phyloP scores from a whole-genome alignment of 192 early-diverging fungal species.

The Geosiphon pyriformis region DNA sequence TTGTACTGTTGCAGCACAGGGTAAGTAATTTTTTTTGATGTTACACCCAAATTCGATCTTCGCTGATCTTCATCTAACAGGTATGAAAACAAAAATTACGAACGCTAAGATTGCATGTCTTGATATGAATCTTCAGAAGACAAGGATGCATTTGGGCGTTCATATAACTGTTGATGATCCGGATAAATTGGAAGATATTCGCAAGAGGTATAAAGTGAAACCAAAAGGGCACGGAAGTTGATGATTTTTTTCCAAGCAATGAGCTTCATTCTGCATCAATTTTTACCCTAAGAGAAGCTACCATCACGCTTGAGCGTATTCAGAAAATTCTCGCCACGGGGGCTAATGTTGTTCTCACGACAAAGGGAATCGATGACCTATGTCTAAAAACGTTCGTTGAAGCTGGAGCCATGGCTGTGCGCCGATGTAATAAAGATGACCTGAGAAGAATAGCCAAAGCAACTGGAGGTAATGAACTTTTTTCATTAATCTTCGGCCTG shows the following conservation, averaged over 20 bases:
- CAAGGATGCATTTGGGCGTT: slow-evolving; percentile 96
- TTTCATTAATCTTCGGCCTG: background rate
- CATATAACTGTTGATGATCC: slow-evolving; percentile 99
- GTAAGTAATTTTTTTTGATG: background rate
- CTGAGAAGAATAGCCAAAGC: slow-evolving; percentile 96
- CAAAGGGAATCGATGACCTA: slow-evolving; percentile 98
- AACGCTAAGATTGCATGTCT: slow-evolving; percentile 95
- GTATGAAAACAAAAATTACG: slow-evolving; percentile 82
- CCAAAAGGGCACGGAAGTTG: too few relatives aligned
- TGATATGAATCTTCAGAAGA: slow-evolving; percentile 98
- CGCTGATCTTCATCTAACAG: slow-evolving; percentile 34
- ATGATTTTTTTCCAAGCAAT: background rate
- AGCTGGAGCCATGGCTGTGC: slow-evolving; percentile 95
- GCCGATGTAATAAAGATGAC: slow-evolving; percentile 95
- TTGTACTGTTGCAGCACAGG: slow-evolving; percentile 92
- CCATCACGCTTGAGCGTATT: slow-evolving; percentile 93
- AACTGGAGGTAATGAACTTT: slow-evolving; percentile 64
- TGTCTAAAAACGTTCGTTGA: slow-evolving; percentile 98
- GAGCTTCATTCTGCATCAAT: background rate
- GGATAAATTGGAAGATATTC: slow-evolving; percentile 94
- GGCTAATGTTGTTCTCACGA: slow-evolving; percentile 96
- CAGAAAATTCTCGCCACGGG: slow-evolving; percentile 92
- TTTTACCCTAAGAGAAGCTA: slow-evolving; percentile 66
- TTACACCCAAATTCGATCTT: too few relatives aligned
- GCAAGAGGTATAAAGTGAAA: slow-evolving; percentile 54